Base-by-base conservation (phyloP, 108 stramenopile species). In the Pseudonitzschia multistriata region DNA sequence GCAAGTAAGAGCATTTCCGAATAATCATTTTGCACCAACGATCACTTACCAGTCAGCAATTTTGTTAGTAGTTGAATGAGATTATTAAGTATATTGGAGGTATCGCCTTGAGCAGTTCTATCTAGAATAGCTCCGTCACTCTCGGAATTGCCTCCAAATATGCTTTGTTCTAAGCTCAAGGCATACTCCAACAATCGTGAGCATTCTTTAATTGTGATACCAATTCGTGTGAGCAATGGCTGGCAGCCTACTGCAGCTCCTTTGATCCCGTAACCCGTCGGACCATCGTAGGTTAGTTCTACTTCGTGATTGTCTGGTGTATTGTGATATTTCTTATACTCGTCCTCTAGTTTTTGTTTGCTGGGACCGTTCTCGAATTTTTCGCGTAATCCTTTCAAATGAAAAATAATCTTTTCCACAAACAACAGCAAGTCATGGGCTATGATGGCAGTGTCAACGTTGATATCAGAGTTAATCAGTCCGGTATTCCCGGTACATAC, bases 371-470 rank as follows among this genome's bases (percentile, higher is more conserved):
- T 59, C 47, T 91, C 81, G 62, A 91, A 88, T 21, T 56, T 56
- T 27, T 57, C 40, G 30, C 82, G 72, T 19, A 56, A 52, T 27
- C 14, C 34, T 62, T 72, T 61, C 71, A 91, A 40, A 52, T 74
- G 72, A 0, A 64, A 61, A 13, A 80, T 72, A 17, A 90, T 53
- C 52, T 83, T 85, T 50, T 90, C 89, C 15, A 91, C 66, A 70
- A 91, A 87, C 10, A 88, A 39, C 25, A 91, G 68, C 49, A 91
- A 53, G 25, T 73, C 60, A 78, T 92, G 90, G 35, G 85, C 86
- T 31, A 83, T 67, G 33, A 85, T 79, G 40, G 78, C 77, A 31
- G 83, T 69, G 28, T 75, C 73, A 25, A 60, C 53, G 40, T 74
- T 31, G 66, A 72, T 71, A 27, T 52, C 62, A 35, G 73, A 59